Conservation (phyloP, 305 asterid species). For the Andrographis paniculata region DNA sequence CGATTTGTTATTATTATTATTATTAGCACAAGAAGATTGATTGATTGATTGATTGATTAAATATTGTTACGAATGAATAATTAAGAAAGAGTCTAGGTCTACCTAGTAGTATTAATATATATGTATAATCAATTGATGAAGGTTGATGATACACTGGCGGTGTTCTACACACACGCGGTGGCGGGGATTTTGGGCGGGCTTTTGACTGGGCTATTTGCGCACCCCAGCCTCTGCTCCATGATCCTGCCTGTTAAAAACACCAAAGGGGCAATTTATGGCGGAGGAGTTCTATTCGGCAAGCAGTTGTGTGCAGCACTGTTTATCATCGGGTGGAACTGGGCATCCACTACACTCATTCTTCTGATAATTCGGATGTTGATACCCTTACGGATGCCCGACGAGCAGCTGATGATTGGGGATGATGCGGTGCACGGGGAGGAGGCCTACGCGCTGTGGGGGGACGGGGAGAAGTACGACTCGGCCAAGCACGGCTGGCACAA, state of each 20-base stretch:
- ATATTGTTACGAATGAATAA: too few relatives aligned
- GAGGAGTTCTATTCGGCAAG: slow-evolving; percentile 28
- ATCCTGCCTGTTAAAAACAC: slow-evolving; percentile 29
- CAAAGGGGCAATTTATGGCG: slow-evolving; percentile 36
- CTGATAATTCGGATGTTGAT: slow-evolving; percentile 24
- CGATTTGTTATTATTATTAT: too few relatives aligned
- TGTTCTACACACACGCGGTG: slow-evolving; percentile 44
- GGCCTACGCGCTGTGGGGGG: slow-evolving; percentile 58
- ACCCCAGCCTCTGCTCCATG: slow-evolving; percentile 32
- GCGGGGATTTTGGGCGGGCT: slow-evolving; percentile 41
- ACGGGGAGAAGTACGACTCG: slow-evolving; percentile 50
- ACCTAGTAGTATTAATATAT: too few relatives aligned
- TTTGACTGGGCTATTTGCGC: slow-evolving; percentile 36
- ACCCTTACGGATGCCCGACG: slow-evolving; percentile 42
- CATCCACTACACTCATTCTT: slow-evolving; percentile 29
- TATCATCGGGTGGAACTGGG: slow-evolving; percentile 33
- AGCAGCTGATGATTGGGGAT: slow-evolving; percentile 42
- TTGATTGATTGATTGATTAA: too few relatives aligned
- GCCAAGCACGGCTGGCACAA: slow-evolving; percentile 38
- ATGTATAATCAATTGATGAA: too few relatives aligned
- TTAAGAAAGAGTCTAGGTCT: too few relatives aligned
- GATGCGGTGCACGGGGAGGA: slow-evolving; percentile 55
- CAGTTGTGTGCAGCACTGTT: slow-evolving; percentile 38
- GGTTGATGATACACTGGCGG: slow-evolving; percentile 47
- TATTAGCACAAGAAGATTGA: too few relatives aligned